Conservation (phyloP, 768 basidiomycete species). For the Trichaptum fuscoviolaceum region DNA sequence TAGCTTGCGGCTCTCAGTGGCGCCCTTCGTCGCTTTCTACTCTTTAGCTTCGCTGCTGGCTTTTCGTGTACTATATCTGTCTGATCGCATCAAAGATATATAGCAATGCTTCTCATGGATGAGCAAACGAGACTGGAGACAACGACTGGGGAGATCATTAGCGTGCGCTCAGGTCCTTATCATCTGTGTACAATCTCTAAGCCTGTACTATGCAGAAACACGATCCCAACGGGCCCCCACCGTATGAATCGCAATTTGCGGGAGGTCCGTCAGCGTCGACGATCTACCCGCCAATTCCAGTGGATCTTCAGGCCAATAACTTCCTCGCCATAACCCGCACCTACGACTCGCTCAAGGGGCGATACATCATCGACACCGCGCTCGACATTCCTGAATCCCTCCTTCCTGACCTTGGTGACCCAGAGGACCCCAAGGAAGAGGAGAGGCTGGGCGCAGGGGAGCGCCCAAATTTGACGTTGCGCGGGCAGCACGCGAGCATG, state of each 20-base stretch:
- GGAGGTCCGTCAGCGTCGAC: not conserved
- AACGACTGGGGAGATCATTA: not conserved
- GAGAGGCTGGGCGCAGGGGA: not conserved
- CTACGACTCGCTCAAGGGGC: not conserved
- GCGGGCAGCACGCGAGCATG: constrained; percentile 13
- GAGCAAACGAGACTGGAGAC: not conserved
- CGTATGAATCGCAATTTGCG: not conserved
- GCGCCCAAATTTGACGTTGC: constrained; percentile 12
- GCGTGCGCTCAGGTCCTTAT: not conserved
- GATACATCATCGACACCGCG: constrained; percentile 13
- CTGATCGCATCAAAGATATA: too few species aligned
- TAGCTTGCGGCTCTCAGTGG: too few species aligned
- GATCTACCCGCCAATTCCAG: not conserved
- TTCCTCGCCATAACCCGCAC: not conserved
- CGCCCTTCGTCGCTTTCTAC: too few species aligned
- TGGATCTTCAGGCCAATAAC: not conserved
- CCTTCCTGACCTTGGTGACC: constrained; percentile 9
- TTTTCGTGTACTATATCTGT: too few species aligned
- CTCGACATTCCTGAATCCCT: constrained; percentile 13
- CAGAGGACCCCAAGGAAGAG: not conserved
- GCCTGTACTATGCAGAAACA: not conserved
- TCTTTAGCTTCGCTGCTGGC: too few species aligned
- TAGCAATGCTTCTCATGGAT: not conserved
- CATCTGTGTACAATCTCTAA: not conserved
- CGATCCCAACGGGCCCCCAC: not conserved